phyloP scores from a whole-genome alignment of 2,329 filamentous ascomycete species.

The Aspergillus melleus region DNA sequence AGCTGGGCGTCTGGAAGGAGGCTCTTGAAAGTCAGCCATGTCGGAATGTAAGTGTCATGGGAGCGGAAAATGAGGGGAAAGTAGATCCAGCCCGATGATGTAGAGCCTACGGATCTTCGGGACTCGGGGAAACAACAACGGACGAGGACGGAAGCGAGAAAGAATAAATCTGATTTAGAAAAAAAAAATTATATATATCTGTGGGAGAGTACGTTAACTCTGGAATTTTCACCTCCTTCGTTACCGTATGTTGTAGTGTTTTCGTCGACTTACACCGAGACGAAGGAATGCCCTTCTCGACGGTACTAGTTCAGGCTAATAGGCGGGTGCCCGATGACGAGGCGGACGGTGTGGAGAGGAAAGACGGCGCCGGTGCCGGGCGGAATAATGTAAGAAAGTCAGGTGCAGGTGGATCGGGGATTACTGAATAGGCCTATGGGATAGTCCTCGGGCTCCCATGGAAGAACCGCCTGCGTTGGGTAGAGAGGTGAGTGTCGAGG shows the following conservation, averaged over 20 bases:
- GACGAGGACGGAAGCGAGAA: constrained; percentile 16
- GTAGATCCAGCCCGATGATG: constrained; percentile 15
- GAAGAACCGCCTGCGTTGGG: neutral
- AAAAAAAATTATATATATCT: neutral
- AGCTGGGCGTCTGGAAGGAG: constrained; percentile 27
- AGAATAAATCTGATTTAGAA: constrained; percentile 1
- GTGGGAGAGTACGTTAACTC: constrained; percentile 21
- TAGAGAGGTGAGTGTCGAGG: too few species aligned
- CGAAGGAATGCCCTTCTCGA: constrained; percentile 1
- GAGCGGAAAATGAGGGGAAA: constrained; percentile 11
- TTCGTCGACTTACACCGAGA: neutral
- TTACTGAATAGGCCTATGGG: neutral
- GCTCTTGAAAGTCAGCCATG: constrained; percentile 42
- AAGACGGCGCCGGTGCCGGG: constrained; percentile 15
- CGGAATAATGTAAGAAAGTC: constrained; percentile 15
- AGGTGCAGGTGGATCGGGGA: constrained; percentile 13
- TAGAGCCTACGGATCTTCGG: constrained; percentile 17
- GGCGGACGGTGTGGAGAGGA: constrained; percentile 15
- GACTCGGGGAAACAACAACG: constrained; percentile 9
- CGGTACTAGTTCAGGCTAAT: constrained; percentile 18
- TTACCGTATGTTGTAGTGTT: neutral
- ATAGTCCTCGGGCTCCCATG: neutral
- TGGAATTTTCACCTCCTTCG: constrained; percentile 1
- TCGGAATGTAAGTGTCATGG: constrained; percentile 22
- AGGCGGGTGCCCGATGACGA: constrained; percentile 26